These are phyloP conservation scores for Backusella liffmaniae DNA, from an alignment of 192 early-diverging fungal genomes.

Conservation along the genomic window DNA sequence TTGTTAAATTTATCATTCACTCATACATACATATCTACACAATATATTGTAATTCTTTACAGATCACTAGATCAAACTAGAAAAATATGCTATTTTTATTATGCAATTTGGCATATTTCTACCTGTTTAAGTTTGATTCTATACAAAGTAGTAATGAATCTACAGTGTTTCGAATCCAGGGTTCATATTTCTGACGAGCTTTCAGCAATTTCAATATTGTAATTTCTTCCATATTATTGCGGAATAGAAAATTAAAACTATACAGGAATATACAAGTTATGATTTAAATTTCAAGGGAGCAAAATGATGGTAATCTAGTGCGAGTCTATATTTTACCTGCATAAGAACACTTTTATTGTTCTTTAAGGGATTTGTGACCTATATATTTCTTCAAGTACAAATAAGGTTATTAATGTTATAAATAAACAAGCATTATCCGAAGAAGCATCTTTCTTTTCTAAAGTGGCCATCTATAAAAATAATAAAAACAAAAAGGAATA, in stretches of 20 bases:
- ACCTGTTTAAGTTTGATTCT: too few species aligned
- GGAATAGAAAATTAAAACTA: neutral
- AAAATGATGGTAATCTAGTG: neutral
- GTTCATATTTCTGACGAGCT: neutral
- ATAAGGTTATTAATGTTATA: neutral
- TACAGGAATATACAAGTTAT: neutral
- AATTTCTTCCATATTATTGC: neutral
- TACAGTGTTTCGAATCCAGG: neutral
- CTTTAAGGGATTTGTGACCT: neutral
- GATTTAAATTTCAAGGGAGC: neutral
- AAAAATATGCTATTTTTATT: too few species aligned
- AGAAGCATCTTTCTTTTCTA: neutral
- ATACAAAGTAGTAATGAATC: too few species aligned
- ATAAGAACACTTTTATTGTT: neutral
- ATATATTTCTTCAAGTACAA: neutral
- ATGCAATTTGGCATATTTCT: too few species aligned
- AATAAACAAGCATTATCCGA: neutral
- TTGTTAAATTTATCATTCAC: too few species aligned
- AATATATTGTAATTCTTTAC: too few species aligned
- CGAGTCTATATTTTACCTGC: conserved; percentile 4
- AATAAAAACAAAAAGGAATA: neutral
- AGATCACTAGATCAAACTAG: too few species aligned
- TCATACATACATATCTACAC: too few species aligned
- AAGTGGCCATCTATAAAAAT: neutral
- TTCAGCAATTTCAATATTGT: neutral